Evolutionary conservation across 176 grass and related monocot genomes (phyloP).

Genomic region (Aegilops longissima): DNA sequence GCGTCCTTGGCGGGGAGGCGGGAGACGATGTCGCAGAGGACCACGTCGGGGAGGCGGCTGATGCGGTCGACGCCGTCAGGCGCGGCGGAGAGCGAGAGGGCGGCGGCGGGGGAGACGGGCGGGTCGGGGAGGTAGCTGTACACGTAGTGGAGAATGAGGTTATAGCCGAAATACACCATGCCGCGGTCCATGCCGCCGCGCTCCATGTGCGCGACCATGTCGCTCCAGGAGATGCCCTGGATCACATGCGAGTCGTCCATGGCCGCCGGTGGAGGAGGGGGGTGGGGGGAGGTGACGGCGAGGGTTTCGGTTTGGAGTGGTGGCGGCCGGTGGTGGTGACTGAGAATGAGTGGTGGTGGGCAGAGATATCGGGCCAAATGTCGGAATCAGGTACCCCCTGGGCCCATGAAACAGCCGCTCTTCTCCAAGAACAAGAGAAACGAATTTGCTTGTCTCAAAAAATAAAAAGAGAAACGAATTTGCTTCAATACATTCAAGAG

Average conservation of each 20-base stretch:
- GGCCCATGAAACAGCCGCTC: no score
- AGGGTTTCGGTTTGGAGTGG: background rate
- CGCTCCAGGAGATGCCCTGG: background rate
- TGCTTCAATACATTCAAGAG: no score
- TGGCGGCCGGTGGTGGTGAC: no score
- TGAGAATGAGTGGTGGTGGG: no score
- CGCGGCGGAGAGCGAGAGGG: background rate
- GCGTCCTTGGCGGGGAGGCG: background rate
- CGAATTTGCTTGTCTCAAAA: no score
- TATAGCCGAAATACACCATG: background rate
- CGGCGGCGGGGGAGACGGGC: background rate
- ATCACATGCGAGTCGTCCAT: background rate
- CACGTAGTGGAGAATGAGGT: background rate
- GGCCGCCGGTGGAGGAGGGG: no score
- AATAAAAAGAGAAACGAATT: no score
- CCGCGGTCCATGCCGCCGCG: background rate
- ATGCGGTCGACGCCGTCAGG: background rate
- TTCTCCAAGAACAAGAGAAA: no score
- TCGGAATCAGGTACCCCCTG: no score
- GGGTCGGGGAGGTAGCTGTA: background rate
- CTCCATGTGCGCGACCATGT: background rate
- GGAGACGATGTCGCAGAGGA: background rate
- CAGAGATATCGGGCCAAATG: no score
- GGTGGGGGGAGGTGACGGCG: no score
- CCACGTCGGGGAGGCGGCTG: background rate